phyloP scores from a whole-genome alignment of 345 rosid genomes.

The Eucalyptus shirleyi region DNA sequence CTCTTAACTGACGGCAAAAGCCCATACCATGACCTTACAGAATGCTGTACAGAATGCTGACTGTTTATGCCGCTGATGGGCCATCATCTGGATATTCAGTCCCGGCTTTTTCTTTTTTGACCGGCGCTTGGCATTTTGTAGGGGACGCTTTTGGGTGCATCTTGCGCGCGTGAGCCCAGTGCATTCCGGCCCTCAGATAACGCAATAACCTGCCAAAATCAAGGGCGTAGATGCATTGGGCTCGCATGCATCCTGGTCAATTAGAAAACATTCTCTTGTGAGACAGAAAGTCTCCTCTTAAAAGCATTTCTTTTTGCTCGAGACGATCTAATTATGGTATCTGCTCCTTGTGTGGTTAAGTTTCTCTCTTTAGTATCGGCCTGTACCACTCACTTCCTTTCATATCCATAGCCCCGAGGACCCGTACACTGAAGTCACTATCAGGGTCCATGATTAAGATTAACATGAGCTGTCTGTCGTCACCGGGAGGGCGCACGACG shows the following conservation, averaged over 20 bases:
- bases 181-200: not conserved
- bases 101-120: not conserved
- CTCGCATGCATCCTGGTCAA: not conserved
- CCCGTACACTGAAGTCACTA: not conserved
- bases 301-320: not conserved
- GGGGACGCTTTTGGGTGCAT: not conserved
- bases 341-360: not conserved
- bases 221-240: not conserved
- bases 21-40: not conserved
- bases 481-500: not conserved
- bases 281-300: not conserved
- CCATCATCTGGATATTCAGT: not conserved
- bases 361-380: not conserved
- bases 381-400: not conserved
- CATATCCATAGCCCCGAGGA: not conserved
- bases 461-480: not conserved
- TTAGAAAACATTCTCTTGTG: not conserved
- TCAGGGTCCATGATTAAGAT: not conserved
- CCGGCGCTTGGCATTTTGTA: not conserved
- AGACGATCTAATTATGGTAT: not conserved
- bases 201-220: not conserved
- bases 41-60: not conserved
- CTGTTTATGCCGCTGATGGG: not conserved
- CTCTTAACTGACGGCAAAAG: not conserved
- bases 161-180: not conserved